A percentile compares a stretch with the other conserved stretches of the same genome.
phyloP scores from a whole-genome alignment of 2,329 filamentous ascomycete species.

The Fusarium sp. region DNA sequence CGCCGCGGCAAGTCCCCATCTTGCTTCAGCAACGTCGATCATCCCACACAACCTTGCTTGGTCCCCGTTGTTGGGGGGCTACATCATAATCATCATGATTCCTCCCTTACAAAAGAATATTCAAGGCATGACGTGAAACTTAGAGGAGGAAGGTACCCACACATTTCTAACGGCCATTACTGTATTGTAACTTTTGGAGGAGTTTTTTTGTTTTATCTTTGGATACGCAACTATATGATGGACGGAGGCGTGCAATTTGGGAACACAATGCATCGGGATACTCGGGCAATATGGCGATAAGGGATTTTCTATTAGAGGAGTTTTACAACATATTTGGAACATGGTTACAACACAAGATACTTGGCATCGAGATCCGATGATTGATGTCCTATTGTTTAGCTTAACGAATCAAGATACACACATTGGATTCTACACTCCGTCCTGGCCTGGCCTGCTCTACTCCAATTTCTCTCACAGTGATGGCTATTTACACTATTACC shows the following conservation, averaged over 20 bases:
- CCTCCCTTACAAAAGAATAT: conserved; percentile 4
- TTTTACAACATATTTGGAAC: conserved; percentile 5
- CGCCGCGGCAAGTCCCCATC: conserved; percentile 31
- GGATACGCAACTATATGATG: conserved; percentile 7
- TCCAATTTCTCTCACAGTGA: neutral
- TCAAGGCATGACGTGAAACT: conserved; percentile 17
- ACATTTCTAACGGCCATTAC: conserved; percentile 24
- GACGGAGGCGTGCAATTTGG: conserved; percentile 18
- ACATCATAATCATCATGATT: neutral
- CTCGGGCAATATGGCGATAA: conserved; percentile 28
- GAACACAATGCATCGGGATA: conserved; percentile 27
- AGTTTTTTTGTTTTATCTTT: conserved; percentile 6
- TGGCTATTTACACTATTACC: neutral
- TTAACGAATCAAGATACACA: conserved; percentile 31
- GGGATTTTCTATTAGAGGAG: conserved; percentile 26
- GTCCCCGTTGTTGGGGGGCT: neutral
- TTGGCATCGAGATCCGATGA: conserved; percentile 11
- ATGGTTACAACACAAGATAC: neutral
- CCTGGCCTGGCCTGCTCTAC: neutral
- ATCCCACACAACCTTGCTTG: neutral
- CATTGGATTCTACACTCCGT: conserved; percentile 8
- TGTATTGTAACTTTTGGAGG: conserved; percentile 31
- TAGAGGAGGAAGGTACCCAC: conserved; percentile 28
- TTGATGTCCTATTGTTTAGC: conserved; percentile 7
- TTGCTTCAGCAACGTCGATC: conserved; percentile 30